Evolutionary conservation across 1,139 yeast species (phyloP).

Genomic region (Taphrina deformans): DNA sequence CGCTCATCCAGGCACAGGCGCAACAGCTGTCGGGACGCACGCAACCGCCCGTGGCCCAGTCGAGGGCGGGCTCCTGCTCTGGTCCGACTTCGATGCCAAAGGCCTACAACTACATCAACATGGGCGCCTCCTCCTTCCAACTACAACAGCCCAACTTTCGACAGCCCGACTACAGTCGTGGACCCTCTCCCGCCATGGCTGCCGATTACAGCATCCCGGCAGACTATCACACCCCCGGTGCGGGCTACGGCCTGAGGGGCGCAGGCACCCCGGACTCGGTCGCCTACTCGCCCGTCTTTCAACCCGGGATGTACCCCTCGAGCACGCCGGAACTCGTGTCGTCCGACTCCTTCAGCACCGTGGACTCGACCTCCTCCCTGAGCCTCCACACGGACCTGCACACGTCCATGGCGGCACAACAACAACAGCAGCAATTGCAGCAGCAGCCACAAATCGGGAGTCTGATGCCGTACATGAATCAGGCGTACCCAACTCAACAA

Average conservation of each 20-base stretch:
- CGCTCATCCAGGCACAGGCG: conserved; percentile 28
- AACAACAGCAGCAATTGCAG: neutral
- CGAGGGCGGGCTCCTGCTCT: neutral
- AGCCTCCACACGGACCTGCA: neutral
- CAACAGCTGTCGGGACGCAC: conserved; percentile 9
- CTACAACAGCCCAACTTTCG: conserved; percentile 2
- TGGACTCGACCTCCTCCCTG: conserved; percentile 5
- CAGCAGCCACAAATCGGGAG: neutral
- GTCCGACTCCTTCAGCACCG: conserved; percentile 22
- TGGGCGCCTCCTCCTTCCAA: neutral
- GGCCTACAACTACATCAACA: neutral
- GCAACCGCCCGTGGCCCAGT: neutral
- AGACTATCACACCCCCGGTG: neutral
- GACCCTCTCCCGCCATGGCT: neutral
- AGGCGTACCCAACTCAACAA: neutral
- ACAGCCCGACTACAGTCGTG: neutral
- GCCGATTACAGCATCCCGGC: neutral
- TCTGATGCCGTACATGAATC: conserved; percentile 1
- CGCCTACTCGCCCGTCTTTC: conserved; percentile 8
- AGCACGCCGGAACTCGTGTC: conserved; percentile 27
- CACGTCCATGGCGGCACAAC: neutral
- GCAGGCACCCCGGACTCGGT: conserved; percentile 10
- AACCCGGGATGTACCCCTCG: conserved; percentile 4
- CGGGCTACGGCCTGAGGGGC: neutral
- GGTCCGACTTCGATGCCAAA: neutral